phyloP scores from a whole-genome alignment of 164 flowering plant genomes.

The Umbilicus rupestris region DNA sequence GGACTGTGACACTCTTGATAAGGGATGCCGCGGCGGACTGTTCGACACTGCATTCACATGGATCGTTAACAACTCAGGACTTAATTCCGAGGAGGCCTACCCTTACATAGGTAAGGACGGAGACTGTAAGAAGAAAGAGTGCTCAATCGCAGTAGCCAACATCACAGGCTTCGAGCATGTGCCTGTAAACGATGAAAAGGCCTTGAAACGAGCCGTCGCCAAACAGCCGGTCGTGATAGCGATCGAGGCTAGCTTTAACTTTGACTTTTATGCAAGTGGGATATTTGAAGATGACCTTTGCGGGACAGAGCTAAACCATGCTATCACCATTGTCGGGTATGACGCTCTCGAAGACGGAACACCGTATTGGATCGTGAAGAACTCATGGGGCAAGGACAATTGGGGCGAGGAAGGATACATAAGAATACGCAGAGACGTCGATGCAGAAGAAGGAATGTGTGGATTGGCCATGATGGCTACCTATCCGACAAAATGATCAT shows the following conservation, averaged over 20 bases:
- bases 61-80: conserved; percentile 6
- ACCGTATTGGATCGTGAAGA: conserved; percentile 27
- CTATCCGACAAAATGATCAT: background rate
- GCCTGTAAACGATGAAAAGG: background rate
- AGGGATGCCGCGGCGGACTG: conserved; percentile 10
- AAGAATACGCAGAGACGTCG: background rate
- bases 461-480: background rate
- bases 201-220: conserved; percentile 20
- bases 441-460: background rate
- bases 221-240: conserved; percentile 21
- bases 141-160: background rate
- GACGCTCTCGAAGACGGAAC: conserved; percentile 18
- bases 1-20: conserved; percentile 11
- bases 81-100: conserved; percentile 6
- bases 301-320: conserved; percentile 11
- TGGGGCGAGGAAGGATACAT: conserved; percentile 8
- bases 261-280: conserved; percentile 24
- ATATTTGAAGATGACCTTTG: conserved; percentile 15
- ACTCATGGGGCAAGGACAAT: conserved; percentile 3
- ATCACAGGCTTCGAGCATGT: conserved; percentile 11
- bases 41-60: conserved; percentile 8
- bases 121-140: background rate
- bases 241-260: conserved; percentile 14
- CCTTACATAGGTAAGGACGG: conserved; percentile 10
- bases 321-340: conserved; percentile 23